These are phyloP conservation scores for Hygrophila difformis DNA, from an alignment of 257 asterid species.

Conservation along the genomic window DNA sequence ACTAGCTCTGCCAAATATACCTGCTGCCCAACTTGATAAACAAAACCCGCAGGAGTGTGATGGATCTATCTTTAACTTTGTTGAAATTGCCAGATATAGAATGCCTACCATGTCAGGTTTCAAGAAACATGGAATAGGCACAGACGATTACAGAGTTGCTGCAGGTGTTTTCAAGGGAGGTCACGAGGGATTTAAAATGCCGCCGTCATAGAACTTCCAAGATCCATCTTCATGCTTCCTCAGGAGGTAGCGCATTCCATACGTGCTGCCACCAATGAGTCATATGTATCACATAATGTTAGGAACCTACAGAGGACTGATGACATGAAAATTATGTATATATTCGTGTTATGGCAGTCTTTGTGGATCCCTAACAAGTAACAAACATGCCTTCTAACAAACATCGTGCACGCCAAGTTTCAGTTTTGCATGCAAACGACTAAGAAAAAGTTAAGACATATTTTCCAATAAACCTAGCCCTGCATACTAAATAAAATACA, in stretches of 20 bases:
- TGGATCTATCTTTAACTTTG: slow-evolving; percentile 9
- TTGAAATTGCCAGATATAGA: too few species aligned
- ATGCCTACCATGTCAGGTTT: too few species aligned
- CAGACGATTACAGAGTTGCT: too few species aligned
- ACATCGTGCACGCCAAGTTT: too few species aligned
- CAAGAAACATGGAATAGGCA: too few species aligned
- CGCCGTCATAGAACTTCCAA: slow-evolving; percentile 78
- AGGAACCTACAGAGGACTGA: background rate
- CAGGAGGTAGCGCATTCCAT: slow-evolving; percentile 63
- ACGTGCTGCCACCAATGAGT: slow-evolving; percentile 62
- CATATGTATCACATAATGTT: slow-evolving; percentile 2
- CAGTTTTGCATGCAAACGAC: background rate
- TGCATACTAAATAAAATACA: slow-evolving; percentile 5
- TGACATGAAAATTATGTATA: background rate
- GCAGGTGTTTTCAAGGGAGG: too few species aligned
- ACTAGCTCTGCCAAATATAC: too few species aligned
- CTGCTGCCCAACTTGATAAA: too few species aligned
- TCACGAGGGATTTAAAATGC: slow-evolving; percentile 25
- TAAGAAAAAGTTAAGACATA: background rate
- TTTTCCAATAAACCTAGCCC: background rate
- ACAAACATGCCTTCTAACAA: background rate
- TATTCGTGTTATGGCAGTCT: background rate
- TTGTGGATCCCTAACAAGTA: slow-evolving; percentile 4
- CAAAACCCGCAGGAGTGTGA: too few species aligned
- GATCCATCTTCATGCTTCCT: slow-evolving; percentile 77